Evolutionary conservation across 305 asterid species (phyloP), one percentile per base, ranked within the genome.

Genomic region (Fraxinus baroniana): DNA sequence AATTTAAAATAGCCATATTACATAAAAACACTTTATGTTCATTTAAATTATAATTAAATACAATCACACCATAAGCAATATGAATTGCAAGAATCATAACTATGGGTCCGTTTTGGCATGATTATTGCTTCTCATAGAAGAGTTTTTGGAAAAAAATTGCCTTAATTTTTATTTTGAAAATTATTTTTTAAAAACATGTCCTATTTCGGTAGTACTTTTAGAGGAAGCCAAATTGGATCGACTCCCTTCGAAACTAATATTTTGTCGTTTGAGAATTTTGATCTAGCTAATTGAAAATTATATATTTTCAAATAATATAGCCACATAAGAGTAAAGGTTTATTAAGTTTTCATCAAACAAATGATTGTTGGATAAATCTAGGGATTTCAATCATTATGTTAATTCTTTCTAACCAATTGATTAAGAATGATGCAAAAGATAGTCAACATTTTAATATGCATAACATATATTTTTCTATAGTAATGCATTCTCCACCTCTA

Each of bases 361-460:
- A 86, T 86, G 85, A 86, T 83, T 83, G 80, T 74, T 76, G 74
- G 79, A 77, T 76, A 81, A 83, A 83, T 64, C 88, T 79, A 81
- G 88, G 87, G 81, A 37, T 82, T 85, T 82, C 49, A 74, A 24
- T 64, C 66, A 81, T 78, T 66, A 22, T 66, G 28, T 46, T 74
- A 73, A 20, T 76, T 77, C 79, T 62, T 60, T 80, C 73, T 57
- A 79, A 81, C 79, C 60, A 83, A 84, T 77, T 82, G 76, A 86
- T 82, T 76, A 28, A 81, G 76, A 84, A 84, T 84, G 86, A 80
- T 82, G 72, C 57, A 71, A 78, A 36, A 76, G 41, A 83, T 71
- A 74, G 20, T 64, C 20, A 8, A 82, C 46, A 44, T 80, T 68
- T 78, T 70, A 77, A 74, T 78, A 30, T 2, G 28, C 18, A 18